Evolutionary conservation across 805 yeast genomes (phyloP).

Genomic region (Yamadazyma paraphyllophila): DNA sequence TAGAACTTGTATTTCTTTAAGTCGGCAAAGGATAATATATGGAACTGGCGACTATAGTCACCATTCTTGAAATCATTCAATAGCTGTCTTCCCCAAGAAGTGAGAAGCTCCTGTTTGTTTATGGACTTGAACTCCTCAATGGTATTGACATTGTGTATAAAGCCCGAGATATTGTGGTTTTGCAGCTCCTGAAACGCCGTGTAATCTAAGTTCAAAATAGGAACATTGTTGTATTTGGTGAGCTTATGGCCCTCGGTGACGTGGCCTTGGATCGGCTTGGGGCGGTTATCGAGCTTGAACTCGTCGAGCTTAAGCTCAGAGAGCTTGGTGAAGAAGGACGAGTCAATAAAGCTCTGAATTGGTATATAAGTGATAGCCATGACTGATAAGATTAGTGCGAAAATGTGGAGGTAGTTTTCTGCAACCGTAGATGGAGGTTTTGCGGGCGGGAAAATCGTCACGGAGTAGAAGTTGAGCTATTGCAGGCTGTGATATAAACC

Average conservation of each 20-base stretch:
- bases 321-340: slow-evolving; percentile 79
- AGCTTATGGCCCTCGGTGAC: slow-evolving; percentile 33
- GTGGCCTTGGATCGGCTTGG: slow-evolving; percentile 44
- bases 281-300: slow-evolving; percentile 58
- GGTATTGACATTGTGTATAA: slow-evolving; percentile 65
- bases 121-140: slow-evolving; percentile 76
- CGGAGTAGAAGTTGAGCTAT: no score
- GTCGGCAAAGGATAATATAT: slow-evolving; percentile 71
- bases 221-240: slow-evolving; percentile 34
- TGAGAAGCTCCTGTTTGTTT: slow-evolving; percentile 62
- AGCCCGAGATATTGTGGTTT: slow-evolving; percentile 26
- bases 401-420: no score
- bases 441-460: no score
- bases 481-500: no score
- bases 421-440: no score
- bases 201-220: slow-evolving; percentile 34
- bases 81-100: slow-evolving; percentile 31
- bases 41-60: slow-evolving; percentile 29
- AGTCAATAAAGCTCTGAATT: slow-evolving; percentile 73
- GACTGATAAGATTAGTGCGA: not conserved
- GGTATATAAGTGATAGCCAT: slow-evolving; percentile 36
- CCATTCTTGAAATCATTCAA: slow-evolving; percentile 31
- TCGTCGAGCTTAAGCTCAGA: slow-evolving; percentile 72
- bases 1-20: slow-evolving; percentile 82
- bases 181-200: slow-evolving; percentile 24